Evolutionary conservation across 228 moss, liverwort and hornwort genomes (phyloP), one percentile per base, ranked within the genome.

Genomic region (Sphagnum fallax): DNA sequence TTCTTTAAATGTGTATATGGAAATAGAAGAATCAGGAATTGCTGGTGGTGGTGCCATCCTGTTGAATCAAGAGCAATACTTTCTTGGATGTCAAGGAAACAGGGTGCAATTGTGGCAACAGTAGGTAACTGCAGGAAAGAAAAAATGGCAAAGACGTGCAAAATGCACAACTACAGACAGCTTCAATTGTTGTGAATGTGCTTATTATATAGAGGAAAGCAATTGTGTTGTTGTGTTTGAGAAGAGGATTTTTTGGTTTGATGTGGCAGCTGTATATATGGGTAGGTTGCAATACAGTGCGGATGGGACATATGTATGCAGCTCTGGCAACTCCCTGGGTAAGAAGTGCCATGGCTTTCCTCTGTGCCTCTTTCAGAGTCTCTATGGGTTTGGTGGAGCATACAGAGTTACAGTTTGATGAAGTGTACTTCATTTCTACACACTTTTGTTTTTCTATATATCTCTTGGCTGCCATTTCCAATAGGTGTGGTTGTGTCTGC

Each of bases 231-330:
- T 55, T 55, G 12, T 8, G 8, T 55, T 55, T 12, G 8, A 8
- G 55, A 8, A 55, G 12, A 55, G 9, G 8, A 55, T 12, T 55
- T 55, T 12, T 8, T 8, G 55, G 12, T 64, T 4, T 60, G 59
- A 64, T 65, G 67, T n/a, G 52, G 67, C 92, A 97, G 97, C 82
- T 98, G 47, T 93, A 90, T 65, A 80, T 98, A 11, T 98, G 97
- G 93, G 74, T 98, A 68, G 88, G 97, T 15, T 98, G 97, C 75
- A 98, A 93, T 60, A 85, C 93, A 8, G 93, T 90, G 55, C 85
- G 90, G n/a, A 71, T 98, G 70, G 97, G 97, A 65, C 83, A 91
- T 74, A 70, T 98, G 9, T 90, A 90, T 78, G 91, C 91, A 60
- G 85, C 93, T 55, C 85, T 90, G 61, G 91, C 93, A 6, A 80